Conservation (phyloP, 805 yeast species). For the Barnettozyma botsteinii region DNA sequence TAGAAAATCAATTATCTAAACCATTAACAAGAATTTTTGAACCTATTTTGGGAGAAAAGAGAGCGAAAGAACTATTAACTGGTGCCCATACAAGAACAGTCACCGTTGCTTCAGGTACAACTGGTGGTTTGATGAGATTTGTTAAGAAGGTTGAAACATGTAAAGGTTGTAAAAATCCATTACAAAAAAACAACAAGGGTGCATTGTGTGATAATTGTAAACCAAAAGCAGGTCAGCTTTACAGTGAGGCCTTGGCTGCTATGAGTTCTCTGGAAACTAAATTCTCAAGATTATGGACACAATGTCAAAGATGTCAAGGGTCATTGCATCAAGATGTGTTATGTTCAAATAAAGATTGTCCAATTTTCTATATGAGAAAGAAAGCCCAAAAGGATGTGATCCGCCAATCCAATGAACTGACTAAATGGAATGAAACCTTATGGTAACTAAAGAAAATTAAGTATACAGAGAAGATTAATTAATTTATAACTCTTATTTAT, state of each 20-base stretch:
- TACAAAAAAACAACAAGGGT: conserved; percentile 52
- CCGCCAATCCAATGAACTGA: conserved; percentile 33
- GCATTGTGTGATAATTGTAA: conserved; percentile 80
- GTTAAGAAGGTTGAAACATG: conserved; percentile 86
- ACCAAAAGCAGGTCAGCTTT: conserved; percentile 65
- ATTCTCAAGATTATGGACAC: conserved; percentile 92
- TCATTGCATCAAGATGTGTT: conserved; percentile 92
- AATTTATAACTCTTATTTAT: not conserved
- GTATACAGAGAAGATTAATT: not conserved
- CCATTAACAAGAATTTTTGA: conserved; percentile 92
- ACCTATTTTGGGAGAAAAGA: conserved; percentile 85
- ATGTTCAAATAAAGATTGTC: conserved; percentile 94
- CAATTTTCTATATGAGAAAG: conserved; percentile 93
- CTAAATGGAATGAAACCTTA: conserved; percentile 33
- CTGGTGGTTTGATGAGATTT: conserved; percentile 87
- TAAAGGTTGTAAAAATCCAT: conserved; percentile 80
- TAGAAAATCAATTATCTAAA: conserved; percentile 88
- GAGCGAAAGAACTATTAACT: conserved; percentile 71
- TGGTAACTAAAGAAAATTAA: conserved; percentile 16
- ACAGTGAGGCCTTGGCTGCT: conserved; percentile 72
- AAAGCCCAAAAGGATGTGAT: conserved; percentile 38
- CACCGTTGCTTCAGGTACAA: conserved; percentile 41
- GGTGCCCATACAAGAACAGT: conserved; percentile 84
- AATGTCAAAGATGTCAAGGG: conserved; percentile 97
- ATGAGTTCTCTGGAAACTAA: conserved; percentile 76